phyloP scores from a whole-genome alignment of 768 basidiomycete species.

The Auricularia heimuer region DNA sequence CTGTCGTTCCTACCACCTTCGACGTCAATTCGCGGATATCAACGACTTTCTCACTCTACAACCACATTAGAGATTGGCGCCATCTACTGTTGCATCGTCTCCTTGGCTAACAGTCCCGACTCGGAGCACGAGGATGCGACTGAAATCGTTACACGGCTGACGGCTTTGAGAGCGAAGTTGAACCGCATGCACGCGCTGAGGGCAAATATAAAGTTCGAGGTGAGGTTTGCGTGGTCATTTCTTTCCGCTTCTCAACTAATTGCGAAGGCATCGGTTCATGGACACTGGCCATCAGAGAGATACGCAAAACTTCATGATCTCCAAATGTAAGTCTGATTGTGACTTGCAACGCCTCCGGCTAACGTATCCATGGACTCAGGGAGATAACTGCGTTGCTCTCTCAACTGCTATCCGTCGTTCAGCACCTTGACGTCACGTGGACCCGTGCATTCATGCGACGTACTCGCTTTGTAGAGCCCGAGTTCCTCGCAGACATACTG shows the following conservation, averaged over 20 bases:
- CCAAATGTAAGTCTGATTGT: conserved; percentile 41
- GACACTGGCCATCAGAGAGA: conserved; percentile 70
- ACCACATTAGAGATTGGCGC: conserved; percentile 57
- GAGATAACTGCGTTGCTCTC: conserved; percentile 61
- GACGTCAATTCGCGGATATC: conserved; percentile 63
- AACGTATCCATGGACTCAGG: conserved; percentile 26
- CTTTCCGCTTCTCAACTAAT: not conserved
- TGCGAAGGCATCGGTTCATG: conserved; percentile 58
- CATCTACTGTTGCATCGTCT: conserved; percentile 68
- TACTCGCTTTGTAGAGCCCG: conserved; percentile 64
- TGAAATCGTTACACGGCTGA: conserved; percentile 51
- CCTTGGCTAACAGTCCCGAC: conserved; percentile 50
- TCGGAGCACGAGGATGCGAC: conserved; percentile 36
- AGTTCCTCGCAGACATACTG: conserved; percentile 77
- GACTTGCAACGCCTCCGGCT: conserved; percentile 8
- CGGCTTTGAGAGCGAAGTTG: conserved; percentile 68
- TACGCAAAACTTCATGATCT: conserved; percentile 61
- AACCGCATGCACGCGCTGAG: conserved; percentile 47
- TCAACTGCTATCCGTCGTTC: conserved; percentile 63
- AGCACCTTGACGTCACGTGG: conserved; percentile 70
- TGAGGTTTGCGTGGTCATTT: conserved; percentile 18
- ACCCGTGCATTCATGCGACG: conserved; percentile 65
- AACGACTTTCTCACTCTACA: conserved; percentile 60
- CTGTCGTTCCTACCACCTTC: conserved; percentile 64
- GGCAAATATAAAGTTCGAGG: conserved; percentile 59